Evolutionary conservation across 768 basidiomycete species (phyloP).

Genomic region (Exsudoporus frostii): DNA sequence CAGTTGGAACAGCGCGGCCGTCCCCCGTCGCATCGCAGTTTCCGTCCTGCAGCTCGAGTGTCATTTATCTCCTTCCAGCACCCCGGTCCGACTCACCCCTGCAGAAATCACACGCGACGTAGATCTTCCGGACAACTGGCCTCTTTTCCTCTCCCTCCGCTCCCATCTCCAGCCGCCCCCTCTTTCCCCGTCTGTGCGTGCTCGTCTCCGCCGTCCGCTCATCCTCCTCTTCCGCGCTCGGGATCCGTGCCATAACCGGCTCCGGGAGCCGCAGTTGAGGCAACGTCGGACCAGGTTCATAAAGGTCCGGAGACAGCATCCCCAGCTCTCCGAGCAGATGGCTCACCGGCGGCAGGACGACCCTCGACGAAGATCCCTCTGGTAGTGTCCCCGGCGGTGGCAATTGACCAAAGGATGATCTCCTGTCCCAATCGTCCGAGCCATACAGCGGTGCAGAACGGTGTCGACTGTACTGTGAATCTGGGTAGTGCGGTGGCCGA

Average conservation of each 20-base stretch:
- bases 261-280: constrained; percentile 31
- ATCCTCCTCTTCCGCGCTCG: constrained; percentile 10
- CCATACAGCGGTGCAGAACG: constrained; percentile 25
- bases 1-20: constrained; percentile 66
- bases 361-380: constrained; percentile 20
- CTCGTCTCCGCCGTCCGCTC: constrained; percentile 10
- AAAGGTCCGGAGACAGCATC: constrained; percentile 13
- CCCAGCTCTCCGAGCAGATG: constrained; percentile 25
- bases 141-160: constrained; percentile 22
- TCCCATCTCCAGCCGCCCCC: constrained; percentile 13
- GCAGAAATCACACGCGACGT: constrained; percentile 75
- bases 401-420: constrained; percentile 21
- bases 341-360: constrained; percentile 30
- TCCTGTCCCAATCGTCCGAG: constrained; percentile 22
- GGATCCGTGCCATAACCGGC: neutral
- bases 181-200: constrained; percentile 18
- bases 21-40: constrained; percentile 70
- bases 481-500: constrained; percentile 16
- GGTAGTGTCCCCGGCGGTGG: constrained; percentile 6
- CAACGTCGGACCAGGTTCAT: constrained; percentile 23
- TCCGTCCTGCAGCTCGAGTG: constrained; percentile 48
- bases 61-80: neutral
- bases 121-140: constrained; percentile 27
- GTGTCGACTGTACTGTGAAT: constrained; percentile 24
- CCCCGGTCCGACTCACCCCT: constrained; percentile 46